Conservation (phyloP, 495 filamentous ascomycete species). For the Penicillium desertorum region DNA sequence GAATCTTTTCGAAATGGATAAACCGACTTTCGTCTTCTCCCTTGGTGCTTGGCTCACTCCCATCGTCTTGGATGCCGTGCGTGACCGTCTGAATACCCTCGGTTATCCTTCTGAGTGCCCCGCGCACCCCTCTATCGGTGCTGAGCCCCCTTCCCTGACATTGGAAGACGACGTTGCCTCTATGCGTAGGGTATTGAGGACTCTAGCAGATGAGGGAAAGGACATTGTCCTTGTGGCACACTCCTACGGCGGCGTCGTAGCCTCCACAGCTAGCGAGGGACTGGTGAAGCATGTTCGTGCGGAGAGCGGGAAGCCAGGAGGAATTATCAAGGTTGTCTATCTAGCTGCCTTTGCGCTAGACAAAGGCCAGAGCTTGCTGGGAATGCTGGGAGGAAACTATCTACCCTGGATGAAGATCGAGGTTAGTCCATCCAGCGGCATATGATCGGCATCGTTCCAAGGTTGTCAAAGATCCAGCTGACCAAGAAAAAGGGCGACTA, state of each 20-base stretch:
- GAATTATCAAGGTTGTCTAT: slow-evolving; percentile 43
- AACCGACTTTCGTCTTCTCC: slow-evolving; percentile 48
- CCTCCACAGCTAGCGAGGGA: slow-evolving; percentile 43
- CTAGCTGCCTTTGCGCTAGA: slow-evolving; percentile 38
- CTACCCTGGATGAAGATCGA: slow-evolving; percentile 33
- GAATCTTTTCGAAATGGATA: slow-evolving; percentile 10
- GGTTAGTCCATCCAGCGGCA: slow-evolving; percentile 17
- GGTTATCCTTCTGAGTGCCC: slow-evolving; percentile 38
- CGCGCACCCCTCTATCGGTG: slow-evolving; percentile 45
- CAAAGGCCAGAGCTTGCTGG: slow-evolving; percentile 30
- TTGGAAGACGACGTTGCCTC: slow-evolving; percentile 34
- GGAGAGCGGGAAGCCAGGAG: slow-evolving; percentile 34
- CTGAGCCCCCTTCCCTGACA: slow-evolving; percentile 42
- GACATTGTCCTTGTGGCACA: slow-evolving; percentile 51
- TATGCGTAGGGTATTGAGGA: slow-evolving; percentile 26
- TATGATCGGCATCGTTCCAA: not conserved
- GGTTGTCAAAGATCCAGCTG: not conserved
- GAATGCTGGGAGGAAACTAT: slow-evolving; percentile 27
- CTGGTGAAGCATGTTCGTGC: slow-evolving; percentile 33
- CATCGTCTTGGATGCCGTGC: slow-evolving; percentile 33
- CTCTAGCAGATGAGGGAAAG: slow-evolving; percentile 36
- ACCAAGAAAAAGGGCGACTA: slow-evolving; percentile 24
- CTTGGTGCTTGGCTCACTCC: slow-evolving; percentile 50
- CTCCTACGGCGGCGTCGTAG: slow-evolving; percentile 52
- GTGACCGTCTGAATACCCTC: slow-evolving; percentile 29